These are phyloP conservation scores for Chionographis japonica DNA, from an alignment of 106 monocot genomes.

Conservation along the genomic window DNA sequence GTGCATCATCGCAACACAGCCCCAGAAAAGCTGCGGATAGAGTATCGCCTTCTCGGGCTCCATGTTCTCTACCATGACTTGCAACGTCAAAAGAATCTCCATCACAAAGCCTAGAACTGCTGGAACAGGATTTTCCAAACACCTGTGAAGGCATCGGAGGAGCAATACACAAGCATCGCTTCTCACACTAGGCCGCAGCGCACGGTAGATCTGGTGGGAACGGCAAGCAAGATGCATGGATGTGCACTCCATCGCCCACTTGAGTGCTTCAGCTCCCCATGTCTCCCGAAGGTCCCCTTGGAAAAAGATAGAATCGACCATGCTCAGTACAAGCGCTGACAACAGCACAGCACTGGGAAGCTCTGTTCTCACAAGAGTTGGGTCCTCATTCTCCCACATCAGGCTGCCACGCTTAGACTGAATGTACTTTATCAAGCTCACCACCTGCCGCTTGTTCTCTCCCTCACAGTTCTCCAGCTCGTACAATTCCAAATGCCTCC, in stretches of 20 bases:
- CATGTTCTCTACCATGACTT: slow-evolving; percentile 98
- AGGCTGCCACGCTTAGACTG: slow-evolving; percentile 89
- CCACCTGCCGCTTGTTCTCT: slow-evolving; percentile 89
- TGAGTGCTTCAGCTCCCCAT: slow-evolving; percentile 94
- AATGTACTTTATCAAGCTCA: slow-evolving; percentile 92
- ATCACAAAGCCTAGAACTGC: slow-evolving; percentile 88
- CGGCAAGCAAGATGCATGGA: slow-evolving; percentile 96
- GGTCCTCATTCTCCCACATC: slow-evolving; percentile 99
- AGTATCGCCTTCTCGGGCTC: slow-evolving; percentile 94
- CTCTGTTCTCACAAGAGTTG: slow-evolving; percentile 63
- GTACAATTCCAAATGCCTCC: slow-evolving; percentile 87
- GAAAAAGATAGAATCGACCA: slow-evolving; percentile 97
- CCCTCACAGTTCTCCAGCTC: slow-evolving; percentile 76
- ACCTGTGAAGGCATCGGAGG: slow-evolving; percentile 85
- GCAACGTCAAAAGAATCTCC: slow-evolving; percentile 91
- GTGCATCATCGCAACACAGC: slow-evolving; percentile 96
- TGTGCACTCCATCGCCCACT: slow-evolving; percentile 97
- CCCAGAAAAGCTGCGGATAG: slow-evolving; percentile 99
- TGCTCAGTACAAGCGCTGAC: slow-evolving; percentile 84
- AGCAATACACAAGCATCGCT: slow-evolving; percentile 86
- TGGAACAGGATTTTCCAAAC: slow-evolving; percentile 86
- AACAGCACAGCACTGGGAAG: slow-evolving; percentile 76
- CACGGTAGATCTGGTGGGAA: slow-evolving; percentile 97
- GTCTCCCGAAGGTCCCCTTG: slow-evolving; percentile 98
- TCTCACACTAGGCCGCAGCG: slow-evolving; percentile 73